phyloP scores from a whole-genome alignment of 352 stramenopile genomes.

The Globisporangium cystogenes region DNA sequence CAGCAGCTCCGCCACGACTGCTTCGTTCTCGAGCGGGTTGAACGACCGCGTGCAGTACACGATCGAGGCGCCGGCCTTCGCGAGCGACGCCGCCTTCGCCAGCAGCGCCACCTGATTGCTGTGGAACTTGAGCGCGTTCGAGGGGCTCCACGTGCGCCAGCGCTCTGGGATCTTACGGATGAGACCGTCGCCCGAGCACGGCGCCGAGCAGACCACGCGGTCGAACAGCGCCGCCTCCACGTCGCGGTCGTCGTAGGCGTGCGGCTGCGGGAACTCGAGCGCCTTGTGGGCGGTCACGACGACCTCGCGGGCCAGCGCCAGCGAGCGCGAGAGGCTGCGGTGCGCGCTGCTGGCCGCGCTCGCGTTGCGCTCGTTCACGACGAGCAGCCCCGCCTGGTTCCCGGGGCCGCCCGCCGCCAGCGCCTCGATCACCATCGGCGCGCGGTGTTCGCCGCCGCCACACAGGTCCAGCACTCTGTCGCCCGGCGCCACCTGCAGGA shows the following conservation, averaged over 20 bases:
- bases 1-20: conserved; percentile 73
- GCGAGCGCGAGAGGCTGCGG: conserved; percentile 47
- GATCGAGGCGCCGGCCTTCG: conserved; percentile 42
- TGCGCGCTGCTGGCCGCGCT: conserved; percentile 40
- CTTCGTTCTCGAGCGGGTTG: conserved; percentile 83
- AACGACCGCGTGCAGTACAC: conserved; percentile 79
- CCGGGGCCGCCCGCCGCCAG: conserved; percentile 9
- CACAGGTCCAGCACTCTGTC: conserved; percentile 75
- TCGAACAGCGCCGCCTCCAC: conserved; percentile 45
- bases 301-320: conserved; percentile 38
- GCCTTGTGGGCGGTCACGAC: conserved; percentile 73
- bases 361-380: conserved; percentile 73
- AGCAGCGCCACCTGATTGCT: conserved; percentile 80
- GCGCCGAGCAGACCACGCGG: conserved; percentile 65
- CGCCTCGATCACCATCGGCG: conserved; percentile 44
- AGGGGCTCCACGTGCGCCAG: conserved; percentile 72
- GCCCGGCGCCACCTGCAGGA: conserved; percentile 87
- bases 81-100: conserved; percentile 39
- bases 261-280: conserved; percentile 53
- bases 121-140: conserved; percentile 44
- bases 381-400: conserved; percentile 22
- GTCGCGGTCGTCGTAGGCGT: conserved; percentile 7
- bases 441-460: conserved; percentile 59
- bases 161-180: conserved; percentile 75
- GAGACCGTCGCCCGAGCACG: conserved; percentile 77